These are phyloP conservation scores for Echeveria elegans DNA, from an alignment of 164 flowering plant species.

Conservation along the genomic window DNA sequence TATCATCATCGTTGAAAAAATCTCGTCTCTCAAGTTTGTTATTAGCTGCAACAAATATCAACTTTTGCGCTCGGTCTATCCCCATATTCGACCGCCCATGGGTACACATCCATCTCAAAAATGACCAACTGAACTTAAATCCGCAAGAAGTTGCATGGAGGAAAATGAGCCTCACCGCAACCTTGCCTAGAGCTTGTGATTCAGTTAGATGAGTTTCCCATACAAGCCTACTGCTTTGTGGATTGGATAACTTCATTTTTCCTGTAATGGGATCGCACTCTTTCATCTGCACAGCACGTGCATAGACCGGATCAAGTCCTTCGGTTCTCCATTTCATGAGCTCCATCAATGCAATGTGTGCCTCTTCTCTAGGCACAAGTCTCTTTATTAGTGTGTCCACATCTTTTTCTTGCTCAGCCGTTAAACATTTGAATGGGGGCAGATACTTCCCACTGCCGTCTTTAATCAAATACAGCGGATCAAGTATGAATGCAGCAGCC, in stretches of 20 bases:
- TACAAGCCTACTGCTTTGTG: slow-evolving; percentile 91
- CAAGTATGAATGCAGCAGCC: slow-evolving; percentile 95
- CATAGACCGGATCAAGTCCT: slow-evolving; percentile 93
- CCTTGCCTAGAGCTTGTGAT: slow-evolving; percentile 72
- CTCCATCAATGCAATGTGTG: slow-evolving; percentile 90
- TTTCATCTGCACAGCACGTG: slow-evolving; percentile 92
- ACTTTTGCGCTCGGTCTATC: slow-evolving; percentile 76
- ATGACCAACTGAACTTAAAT: slow-evolving; percentile 70
- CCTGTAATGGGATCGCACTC: slow-evolving; percentile 80
- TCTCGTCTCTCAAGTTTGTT: slow-evolving; percentile 74
- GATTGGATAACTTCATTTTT: slow-evolving; percentile 83
- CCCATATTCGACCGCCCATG: slow-evolving; percentile 52
- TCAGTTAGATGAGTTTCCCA: slow-evolving; percentile 94
- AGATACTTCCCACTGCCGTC: slow-evolving; percentile 85
- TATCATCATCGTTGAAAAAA: slow-evolving; percentile 68
- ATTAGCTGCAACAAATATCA: slow-evolving; percentile 89
- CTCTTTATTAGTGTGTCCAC: slow-evolving; percentile 84
- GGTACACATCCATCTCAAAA: slow-evolving; percentile 58
- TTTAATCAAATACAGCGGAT: slow-evolving; percentile 72
- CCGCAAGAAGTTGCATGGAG: slow-evolving; percentile 88
- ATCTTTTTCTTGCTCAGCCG: slow-evolving; percentile 88
- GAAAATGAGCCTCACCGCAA: slow-evolving; percentile 91
- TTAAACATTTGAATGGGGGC: slow-evolving; percentile 90
- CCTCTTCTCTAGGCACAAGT: slow-evolving; percentile 87
- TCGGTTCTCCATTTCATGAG: slow-evolving; percentile 99